Percentiles rank a stretch among this genome's conserved stretches.
These are phyloP conservation scores for Oleoguttula mirabilis DNA, from an alignment of 495 filamentous ascomycete genomes.

Conservation along the genomic window DNA sequence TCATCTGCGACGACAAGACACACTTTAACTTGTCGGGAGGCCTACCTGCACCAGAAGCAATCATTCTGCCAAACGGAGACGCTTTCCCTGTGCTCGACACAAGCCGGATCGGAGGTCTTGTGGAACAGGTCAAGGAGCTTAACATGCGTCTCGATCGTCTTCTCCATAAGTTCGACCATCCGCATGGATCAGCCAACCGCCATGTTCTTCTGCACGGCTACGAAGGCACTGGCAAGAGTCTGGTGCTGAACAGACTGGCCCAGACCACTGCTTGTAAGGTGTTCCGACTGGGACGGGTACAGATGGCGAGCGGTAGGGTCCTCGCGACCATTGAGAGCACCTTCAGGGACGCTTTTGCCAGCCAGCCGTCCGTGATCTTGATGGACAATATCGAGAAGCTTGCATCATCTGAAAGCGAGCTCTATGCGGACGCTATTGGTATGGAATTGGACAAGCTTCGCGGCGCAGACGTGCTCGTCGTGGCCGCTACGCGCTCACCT, in stretches of 20 bases:
- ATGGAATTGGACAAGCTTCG: conserved; percentile 34
- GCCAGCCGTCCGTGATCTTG: conserved; percentile 69
- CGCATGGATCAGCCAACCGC: background rate
- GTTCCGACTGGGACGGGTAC: conserved; percentile 46
- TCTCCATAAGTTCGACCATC: background rate
- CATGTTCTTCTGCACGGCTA: conserved; percentile 65
- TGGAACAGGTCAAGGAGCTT: conserved; percentile 48
- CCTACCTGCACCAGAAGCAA: background rate
- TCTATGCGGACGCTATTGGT: conserved; percentile 31
- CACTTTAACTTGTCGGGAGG: conserved; percentile 5
- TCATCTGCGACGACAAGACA: conserved; percentile 18
- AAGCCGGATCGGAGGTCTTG: conserved; percentile 49
- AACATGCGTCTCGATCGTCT: conserved; percentile 46
- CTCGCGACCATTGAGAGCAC: conserved; percentile 48
- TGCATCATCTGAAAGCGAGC: conserved; percentile 31
- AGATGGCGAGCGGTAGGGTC: conserved; percentile 34
- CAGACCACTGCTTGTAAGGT: conserved; percentile 57
- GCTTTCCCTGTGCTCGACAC: conserved; percentile 18
- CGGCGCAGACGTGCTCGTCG: conserved; percentile 46
- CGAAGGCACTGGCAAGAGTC: conserved; percentile 70
- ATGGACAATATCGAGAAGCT: conserved; percentile 72
- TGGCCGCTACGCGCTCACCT: conserved; percentile 59
- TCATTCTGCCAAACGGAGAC: background rate
- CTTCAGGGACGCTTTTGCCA: conserved; percentile 58
- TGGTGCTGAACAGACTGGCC: conserved; percentile 54